Evolutionary conservation across 2,329 filamentous ascomycete genomes (phyloP).

Genomic region (Fusarium pseudonygamai): DNA sequence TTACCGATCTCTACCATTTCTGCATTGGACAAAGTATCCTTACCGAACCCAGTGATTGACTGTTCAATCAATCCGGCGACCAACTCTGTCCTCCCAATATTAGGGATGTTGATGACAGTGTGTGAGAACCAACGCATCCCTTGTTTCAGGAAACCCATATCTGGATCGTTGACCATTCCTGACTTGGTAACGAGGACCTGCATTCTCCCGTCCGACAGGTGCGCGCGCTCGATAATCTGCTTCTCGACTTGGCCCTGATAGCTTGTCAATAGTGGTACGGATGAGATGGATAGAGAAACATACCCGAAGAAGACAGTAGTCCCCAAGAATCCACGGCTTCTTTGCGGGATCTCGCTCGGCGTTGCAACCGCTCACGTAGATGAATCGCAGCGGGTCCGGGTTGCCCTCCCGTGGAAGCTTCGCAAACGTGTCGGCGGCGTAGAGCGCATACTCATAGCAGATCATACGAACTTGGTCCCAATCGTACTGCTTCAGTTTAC

Average conservation of each 20-base stretch:
- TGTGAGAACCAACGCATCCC: slow-evolving; percentile 10
- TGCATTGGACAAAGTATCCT: slow-evolving; percentile 54
- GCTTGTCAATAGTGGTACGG: too few species aligned
- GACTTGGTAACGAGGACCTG: slow-evolving; percentile 54
- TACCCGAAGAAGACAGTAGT: slow-evolving; percentile 60
- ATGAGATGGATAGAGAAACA: slow-evolving; percentile 13
- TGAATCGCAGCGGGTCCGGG: slow-evolving; percentile 54
- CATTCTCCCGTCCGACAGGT: slow-evolving; percentile 49
- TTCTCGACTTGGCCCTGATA: slow-evolving; percentile 59
- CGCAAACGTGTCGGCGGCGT: slow-evolving; percentile 49
- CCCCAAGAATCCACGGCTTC: slow-evolving; percentile 48
- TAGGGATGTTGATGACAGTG: slow-evolving; percentile 44
- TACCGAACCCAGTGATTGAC: slow-evolving; percentile 56
- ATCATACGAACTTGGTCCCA: slow-evolving; percentile 52
- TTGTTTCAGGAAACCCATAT: slow-evolving; percentile 5
- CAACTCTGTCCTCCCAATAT: slow-evolving; percentile 50
- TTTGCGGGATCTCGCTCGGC: slow-evolving; percentile 57
- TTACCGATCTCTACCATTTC: slow-evolving; percentile 53
- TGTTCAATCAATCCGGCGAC: slow-evolving; percentile 56
- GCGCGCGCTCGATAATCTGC: slow-evolving; percentile 53
- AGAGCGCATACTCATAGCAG: slow-evolving; percentile 50
- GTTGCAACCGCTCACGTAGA: slow-evolving; percentile 59
- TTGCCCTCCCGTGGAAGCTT: slow-evolving; percentile 34
- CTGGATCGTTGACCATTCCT: slow-evolving; percentile 50
- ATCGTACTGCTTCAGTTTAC: slow-evolving; percentile 42